Evolutionary conservation across 805 yeast genomes (phyloP).

Genomic region (Teunomyces cretensis): DNA sequence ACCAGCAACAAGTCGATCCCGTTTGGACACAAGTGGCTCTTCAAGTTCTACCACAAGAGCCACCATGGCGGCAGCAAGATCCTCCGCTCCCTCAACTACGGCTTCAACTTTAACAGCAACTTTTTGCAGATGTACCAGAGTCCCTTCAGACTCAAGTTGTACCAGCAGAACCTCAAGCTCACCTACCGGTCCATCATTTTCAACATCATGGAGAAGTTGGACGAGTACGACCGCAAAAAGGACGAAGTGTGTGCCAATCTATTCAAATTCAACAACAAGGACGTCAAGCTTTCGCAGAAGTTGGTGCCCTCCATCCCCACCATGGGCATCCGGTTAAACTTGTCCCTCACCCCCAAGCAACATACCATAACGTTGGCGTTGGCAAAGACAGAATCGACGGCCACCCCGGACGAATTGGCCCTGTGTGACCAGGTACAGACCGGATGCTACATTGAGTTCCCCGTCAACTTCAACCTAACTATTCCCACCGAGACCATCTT

Average conservation of each 20-base stretch:
- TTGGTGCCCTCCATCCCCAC: neutral
- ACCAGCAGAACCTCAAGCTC: slow-evolving; percentile 17
- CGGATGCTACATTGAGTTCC: slow-evolving; percentile 38
- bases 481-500: slow-evolving; percentile 35
- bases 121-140: slow-evolving; percentile 23
- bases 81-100: slow-evolving; percentile 6
- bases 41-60: slow-evolving; percentile 12
- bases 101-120: slow-evolving; percentile 20
- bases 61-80: slow-evolving; percentile 3
- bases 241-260: neutral
- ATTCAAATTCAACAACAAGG: slow-evolving; percentile 4
- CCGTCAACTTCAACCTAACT: slow-evolving; percentile 24
- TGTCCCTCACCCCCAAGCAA: slow-evolving; percentile 26
- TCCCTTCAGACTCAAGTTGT: slow-evolving; percentile 17
- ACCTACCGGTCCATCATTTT: slow-evolving; percentile 20
- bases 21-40: slow-evolving; percentile 9
- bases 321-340: slow-evolving; percentile 22
- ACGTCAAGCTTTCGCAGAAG: neutral
- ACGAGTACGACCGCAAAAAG: neutral
- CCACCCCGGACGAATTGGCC: slow-evolving; percentile 16
- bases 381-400: slow-evolving; percentile 20
- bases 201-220: slow-evolving; percentile 4
- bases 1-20: slow-evolving; percentile 5
- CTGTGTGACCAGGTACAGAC: slow-evolving; percentile 11
- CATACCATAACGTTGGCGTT: slow-evolving; percentile 19